These are phyloP conservation scores for Eucalyptus regnans DNA, from an alignment of 345 rosid species.

Conservation along the genomic window DNA sequence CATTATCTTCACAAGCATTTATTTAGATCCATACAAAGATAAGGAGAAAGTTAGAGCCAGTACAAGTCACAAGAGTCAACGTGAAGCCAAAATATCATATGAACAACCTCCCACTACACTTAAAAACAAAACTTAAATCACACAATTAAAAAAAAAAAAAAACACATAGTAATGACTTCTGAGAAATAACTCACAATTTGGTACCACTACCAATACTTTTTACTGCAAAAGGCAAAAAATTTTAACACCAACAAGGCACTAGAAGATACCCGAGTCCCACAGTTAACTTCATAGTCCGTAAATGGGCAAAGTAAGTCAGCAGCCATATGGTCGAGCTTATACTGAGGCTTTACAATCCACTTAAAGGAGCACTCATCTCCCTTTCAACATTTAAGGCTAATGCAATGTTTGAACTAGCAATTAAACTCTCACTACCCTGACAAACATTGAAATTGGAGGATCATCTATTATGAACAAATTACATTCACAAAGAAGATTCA, in stretches of 20 bases:
- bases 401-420: background rate
- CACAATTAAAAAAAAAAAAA: background rate
- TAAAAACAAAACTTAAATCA: background rate
- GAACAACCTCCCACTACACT: background rate
- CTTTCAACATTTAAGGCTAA: background rate
- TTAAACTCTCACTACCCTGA: background rate
- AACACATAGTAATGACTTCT: background rate
- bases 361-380: background rate
- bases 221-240: background rate
- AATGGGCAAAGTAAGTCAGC: background rate
- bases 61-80: background rate
- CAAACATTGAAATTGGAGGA: background rate
- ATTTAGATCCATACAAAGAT: background rate
- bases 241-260: background rate
- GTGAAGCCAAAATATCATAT: background rate
- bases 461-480: background rate
- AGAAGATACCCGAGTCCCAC: background rate
- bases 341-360: background rate
- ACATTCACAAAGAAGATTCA: background rate
- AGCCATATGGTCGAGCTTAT: background rate
- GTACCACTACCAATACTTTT: background rate
- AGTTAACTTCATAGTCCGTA: background rate
- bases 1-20: background rate
- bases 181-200: background rate
- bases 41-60: background rate